These are phyloP conservation scores for Dittrichia graveolens DNA, from an alignment of 129 eudicot species.

Conservation along the genomic window DNA sequence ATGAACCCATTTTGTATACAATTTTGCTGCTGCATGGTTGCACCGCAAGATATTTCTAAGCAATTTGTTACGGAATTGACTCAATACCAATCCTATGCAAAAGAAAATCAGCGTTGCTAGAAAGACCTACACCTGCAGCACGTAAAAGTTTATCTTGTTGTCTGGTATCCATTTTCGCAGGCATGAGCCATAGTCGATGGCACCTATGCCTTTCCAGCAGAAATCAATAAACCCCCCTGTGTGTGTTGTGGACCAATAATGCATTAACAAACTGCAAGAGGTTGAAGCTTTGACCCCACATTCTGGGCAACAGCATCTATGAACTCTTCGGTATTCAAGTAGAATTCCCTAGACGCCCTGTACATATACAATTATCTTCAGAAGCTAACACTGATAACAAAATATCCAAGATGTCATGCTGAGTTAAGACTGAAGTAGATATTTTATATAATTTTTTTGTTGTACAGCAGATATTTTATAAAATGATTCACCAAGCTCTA, in stretches of 20 bases:
- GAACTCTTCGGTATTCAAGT: constrained; percentile 86
- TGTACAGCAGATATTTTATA: too few relatives aligned
- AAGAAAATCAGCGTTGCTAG: constrained; percentile 14
- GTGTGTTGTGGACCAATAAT: neutral
- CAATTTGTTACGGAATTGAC: neutral
- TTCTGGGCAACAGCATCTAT: constrained; percentile 85
- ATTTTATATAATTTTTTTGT: neutral
- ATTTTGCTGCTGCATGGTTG: neutral
- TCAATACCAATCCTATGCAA: constrained; percentile 8
- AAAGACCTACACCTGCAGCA: neutral
- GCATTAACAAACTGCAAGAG: constrained; percentile 22
- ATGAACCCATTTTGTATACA: too few relatives aligned
- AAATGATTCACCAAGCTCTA: neutral
- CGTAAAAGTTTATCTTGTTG: neutral
- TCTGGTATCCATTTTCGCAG: constrained; percentile 12
- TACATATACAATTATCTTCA: constrained; percentile 25
- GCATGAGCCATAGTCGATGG: constrained; percentile 1
- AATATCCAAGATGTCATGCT: constrained; percentile 4
- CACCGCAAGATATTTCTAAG: neutral
- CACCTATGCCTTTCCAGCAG: neutral
- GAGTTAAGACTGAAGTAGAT: neutral
- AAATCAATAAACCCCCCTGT: constrained; percentile 4
- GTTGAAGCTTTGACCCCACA: constrained; percentile 61
- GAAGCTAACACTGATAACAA: neutral
- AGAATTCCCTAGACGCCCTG: constrained; percentile 77